These are phyloP conservation scores for Diversispora eburnea DNA, from an alignment of 192 early-diverging fungal species.

Conservation along the genomic window DNA sequence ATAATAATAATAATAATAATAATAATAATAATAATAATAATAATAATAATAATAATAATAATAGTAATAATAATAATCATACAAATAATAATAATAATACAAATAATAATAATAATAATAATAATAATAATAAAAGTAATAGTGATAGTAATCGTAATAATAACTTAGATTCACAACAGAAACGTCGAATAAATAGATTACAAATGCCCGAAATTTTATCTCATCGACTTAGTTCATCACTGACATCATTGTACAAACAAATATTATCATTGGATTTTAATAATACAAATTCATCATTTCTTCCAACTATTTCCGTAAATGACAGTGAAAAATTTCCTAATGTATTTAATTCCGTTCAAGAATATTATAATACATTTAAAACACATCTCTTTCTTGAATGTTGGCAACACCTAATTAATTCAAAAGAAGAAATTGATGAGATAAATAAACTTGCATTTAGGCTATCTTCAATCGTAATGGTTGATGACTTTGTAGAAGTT, in stretches of 20 bases:
- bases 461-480: constrained; percentile 47
- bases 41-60: too few species aligned
- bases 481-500: constrained; percentile 75
- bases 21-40: too few species aligned
- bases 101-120: too few species aligned
- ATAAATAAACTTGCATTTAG: constrained; percentile 42
- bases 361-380: constrained; percentile 70
- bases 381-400: constrained; percentile 79
- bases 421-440: constrained; percentile 58
- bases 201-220: too few species aligned
- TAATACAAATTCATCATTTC: not conserved
- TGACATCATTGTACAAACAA: not conserved
- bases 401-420: constrained; percentile 76
- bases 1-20: too few species aligned
- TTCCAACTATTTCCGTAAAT: not conserved
- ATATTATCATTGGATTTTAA: not conserved
- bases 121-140: too few species aligned
- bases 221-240: too few species aligned
- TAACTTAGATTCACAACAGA: too few species aligned
- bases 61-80: too few species aligned
- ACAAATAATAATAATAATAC: too few species aligned
- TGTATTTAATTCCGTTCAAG: constrained; percentile 49
- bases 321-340: constrained; percentile 51
- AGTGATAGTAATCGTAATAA: too few species aligned
- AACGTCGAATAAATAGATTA: too few species aligned